Evolutionary conservation across 129 eudicot genomes (phyloP).

Genomic region (Deinandra increscens): DNA sequence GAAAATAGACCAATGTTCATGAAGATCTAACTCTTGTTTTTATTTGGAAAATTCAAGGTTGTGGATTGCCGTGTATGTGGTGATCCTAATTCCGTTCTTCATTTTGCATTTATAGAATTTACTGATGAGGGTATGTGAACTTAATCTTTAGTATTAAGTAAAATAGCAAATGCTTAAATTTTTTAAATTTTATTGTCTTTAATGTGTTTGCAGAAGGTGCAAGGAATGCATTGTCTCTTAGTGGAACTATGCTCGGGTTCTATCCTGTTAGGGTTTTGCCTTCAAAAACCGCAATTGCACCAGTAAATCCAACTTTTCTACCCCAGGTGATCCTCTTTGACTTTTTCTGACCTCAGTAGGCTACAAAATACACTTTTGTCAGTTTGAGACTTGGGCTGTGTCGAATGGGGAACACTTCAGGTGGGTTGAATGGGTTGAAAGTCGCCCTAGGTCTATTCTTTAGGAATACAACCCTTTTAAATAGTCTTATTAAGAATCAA

Average conservation of each 20-base stretch:
- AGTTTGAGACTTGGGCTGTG: neutral
- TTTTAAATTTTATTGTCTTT: neutral
- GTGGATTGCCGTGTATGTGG: conserved; percentile 95
- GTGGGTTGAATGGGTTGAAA: neutral
- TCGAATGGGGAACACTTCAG: neutral
- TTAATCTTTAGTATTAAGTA: neutral
- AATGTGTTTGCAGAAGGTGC: conserved; percentile 63
- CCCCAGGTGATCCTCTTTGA: conserved; percentile 53
- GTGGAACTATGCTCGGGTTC: conserved; percentile 86
- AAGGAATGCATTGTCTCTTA: conserved; percentile 64
- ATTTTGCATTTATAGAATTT: conserved; percentile 84
- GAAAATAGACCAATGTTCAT: neutral
- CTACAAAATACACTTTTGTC: neutral
- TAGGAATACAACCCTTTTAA: neutral
- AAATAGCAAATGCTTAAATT: neutral
- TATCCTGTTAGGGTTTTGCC: conserved; percentile 84
- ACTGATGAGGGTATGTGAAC: conserved; percentile 64
- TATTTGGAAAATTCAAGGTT: conserved; percentile 45
- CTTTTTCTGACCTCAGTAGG: neutral
- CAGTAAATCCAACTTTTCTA: conserved; percentile 77
- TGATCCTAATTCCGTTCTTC: conserved; percentile 80
- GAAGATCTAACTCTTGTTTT: conserved; percentile 13
- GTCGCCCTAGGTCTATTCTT: neutral
- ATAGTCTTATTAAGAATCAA: neutral
- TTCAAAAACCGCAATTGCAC: conserved; percentile 98